These are phyloP conservation scores for Smittium mucronatum DNA, from an alignment of 371 early-diverging fungal genomes.

Conservation along the genomic window DNA sequence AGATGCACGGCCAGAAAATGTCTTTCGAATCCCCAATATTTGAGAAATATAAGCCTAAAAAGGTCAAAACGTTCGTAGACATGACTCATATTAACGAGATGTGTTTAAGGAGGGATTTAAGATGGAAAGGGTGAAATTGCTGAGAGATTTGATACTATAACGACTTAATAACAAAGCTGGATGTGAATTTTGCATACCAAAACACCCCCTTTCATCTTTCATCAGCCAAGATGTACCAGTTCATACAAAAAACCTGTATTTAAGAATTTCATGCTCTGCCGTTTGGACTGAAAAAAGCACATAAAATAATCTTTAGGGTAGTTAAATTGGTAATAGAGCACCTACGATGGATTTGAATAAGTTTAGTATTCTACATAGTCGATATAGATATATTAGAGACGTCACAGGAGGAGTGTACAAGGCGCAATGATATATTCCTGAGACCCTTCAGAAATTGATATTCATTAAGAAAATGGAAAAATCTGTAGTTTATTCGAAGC, in stretches of 20 bases:
- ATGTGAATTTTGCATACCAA: not conserved
- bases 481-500: not conserved
- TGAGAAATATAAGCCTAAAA: too few relatives aligned
- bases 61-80: not conserved
- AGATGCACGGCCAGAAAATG: too few relatives aligned
- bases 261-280: not conserved
- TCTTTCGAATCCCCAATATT: too few relatives aligned
- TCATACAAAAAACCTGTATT: not conserved
- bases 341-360: not conserved
- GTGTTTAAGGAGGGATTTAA: not conserved
- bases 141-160: not conserved
- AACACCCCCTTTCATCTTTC: not conserved
- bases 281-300: not conserved
- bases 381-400: not conserved
- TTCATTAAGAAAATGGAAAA: not conserved
- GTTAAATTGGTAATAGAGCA: not conserved
- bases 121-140: not conserved
- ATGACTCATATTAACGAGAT: not conserved
- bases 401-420: not conserved
- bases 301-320: not conserved
- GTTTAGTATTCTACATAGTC: not conserved
- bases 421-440: not conserved
- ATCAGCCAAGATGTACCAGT: not conserved
- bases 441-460: not conserved
- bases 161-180: not conserved